A percentile compares a stretch with the other conserved stretches of the same genome.
phyloP scores from a whole-genome alignment of 371 early-diverging fungal species.

The Apophysomyces sp. region DNA sequence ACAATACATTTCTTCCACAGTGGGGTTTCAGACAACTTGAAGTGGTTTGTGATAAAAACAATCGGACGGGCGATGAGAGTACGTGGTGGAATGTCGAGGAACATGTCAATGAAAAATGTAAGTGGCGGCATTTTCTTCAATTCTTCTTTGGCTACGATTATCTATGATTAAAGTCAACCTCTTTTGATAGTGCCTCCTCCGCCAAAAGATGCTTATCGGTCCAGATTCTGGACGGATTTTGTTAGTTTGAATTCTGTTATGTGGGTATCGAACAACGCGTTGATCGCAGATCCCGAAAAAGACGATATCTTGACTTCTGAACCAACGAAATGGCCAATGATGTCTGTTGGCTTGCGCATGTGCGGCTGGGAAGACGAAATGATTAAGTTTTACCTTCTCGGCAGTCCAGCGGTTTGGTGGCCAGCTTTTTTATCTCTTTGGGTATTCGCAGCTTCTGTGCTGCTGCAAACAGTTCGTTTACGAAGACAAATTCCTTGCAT shows the following conservation, averaged over 20 bases:
- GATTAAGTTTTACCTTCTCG: conserved; percentile 93
- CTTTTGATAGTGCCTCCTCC: conserved; percentile 54
- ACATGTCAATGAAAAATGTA: conserved; percentile 70
- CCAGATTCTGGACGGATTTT: conserved; percentile 85
- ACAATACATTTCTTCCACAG: conserved; percentile 81
- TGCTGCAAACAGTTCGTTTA: conserved; percentile 59
- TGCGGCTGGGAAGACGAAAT: conserved; percentile 90
- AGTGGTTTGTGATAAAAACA: conserved; percentile 79
- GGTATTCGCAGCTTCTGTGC: conserved; percentile 31
- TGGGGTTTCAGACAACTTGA: conserved; percentile 99
- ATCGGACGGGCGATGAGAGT: conserved; percentile 48
- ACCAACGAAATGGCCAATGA: conserved; percentile 95
- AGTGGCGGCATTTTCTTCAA: not conserved
- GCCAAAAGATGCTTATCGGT: conserved; percentile 59
- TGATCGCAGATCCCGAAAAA: conserved; percentile 95
- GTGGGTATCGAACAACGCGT: conserved; percentile 97
- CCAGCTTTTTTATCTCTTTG: conserved; percentile 65
- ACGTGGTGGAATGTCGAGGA: conserved; percentile 97
- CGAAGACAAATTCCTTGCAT: conserved; percentile 67
- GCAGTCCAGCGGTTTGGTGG: conserved; percentile 98
- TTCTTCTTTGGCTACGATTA: not conserved
- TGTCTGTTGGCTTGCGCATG: conserved; percentile 94
- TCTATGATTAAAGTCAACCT: too few relatives aligned
- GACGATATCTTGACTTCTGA: conserved; percentile 86
- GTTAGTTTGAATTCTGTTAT: conserved; percentile 93